Evolutionary conservation across 2,329 filamentous ascomycete genomes (phyloP), one percentile per base, ranked within the genome.

Genomic region (Aspergillus melleus): DNA sequence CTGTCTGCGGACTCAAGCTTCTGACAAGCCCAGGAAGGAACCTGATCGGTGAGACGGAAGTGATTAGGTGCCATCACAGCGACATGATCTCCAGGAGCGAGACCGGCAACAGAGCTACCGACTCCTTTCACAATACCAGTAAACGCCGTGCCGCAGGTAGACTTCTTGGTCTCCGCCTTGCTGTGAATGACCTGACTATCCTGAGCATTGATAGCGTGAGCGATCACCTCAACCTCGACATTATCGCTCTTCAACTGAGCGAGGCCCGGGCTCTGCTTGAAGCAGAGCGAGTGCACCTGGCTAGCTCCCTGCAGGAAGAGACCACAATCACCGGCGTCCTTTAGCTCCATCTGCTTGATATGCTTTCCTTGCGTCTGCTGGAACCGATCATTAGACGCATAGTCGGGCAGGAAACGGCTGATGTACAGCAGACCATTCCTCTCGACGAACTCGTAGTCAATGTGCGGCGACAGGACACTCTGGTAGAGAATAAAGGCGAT

Each of bases 331-430:
- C 50, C 12, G 50, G 54, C 39, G 36, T 52, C 12, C 36, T 46
- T 12, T 56, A 46, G n/a, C n/a, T n/a, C n/a, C 42, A 46, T 46
- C 42, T 46, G 6, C n/a, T 14, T 16, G n/a, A n/a, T n/a, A 11
- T 19, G 4, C 5, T 46, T n/a, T 8, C 42, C 42, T 46, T 46
- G 42, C 20, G 14, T 46, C 16, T 19, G 14, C n/a, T 19, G 50
- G 54, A 65, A 65, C 6, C n/a, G 8, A 2, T n/a, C 42, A 44
- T 65, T 65, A n/a, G 60, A 20, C 10, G 16, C 14, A 19, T 64
- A 47, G 29, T 65, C 61, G 2, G 63, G 63, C 2, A 54, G 16
- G n/a, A 61, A 62, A 2, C 61, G 59, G 26, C 59, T 60, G 30
- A 63, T 30, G 24, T 63, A 50, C n/a, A 56, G 44, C 14, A 64